phyloP scores from a whole-genome alignment of 169 alveolate genomes.

The Plasmodium yoelii region DNA sequence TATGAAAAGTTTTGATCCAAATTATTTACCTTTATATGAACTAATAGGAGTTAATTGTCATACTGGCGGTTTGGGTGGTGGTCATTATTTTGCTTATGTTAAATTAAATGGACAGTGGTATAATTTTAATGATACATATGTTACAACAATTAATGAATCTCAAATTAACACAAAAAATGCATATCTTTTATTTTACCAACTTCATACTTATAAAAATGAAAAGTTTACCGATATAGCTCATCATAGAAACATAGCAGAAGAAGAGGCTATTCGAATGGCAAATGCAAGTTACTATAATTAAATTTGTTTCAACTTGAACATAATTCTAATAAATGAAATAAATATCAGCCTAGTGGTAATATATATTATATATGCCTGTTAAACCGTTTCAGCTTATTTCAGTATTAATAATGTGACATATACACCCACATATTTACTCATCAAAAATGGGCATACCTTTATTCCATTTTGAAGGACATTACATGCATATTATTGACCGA shows the following conservation, averaged over 20 bases:
- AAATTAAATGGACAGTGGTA: slow-evolving; percentile 84
- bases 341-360: neutral
- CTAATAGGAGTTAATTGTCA: slow-evolving; percentile 84
- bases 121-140: slow-evolving; percentile 77
- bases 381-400: no score
- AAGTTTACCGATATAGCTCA: slow-evolving; percentile 51
- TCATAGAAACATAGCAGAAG: slow-evolving; percentile 52
- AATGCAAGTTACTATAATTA: slow-evolving; percentile 55
- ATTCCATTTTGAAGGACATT: no score
- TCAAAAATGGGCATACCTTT: no score
- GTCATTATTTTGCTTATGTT: slow-evolving; percentile 85
- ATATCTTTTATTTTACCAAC: slow-evolving; percentile 51
- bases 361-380: neutral
- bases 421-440: no score
- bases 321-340: neutral
- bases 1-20: slow-evolving; percentile 75
- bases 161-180: slow-evolving; percentile 55
- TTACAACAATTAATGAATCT: slow-evolving; percentile 57
- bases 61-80: slow-evolving; percentile 85
- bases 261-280: slow-evolving; percentile 53
- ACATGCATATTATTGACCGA: no score
- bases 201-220: slow-evolving; percentile 40
- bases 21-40: slow-evolving; percentile 81
- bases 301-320: neutral
- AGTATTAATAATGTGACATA: no score